phyloP scores from a whole-genome alignment of 495 filamentous ascomycete genomes.

The Cercophora samala region DNA sequence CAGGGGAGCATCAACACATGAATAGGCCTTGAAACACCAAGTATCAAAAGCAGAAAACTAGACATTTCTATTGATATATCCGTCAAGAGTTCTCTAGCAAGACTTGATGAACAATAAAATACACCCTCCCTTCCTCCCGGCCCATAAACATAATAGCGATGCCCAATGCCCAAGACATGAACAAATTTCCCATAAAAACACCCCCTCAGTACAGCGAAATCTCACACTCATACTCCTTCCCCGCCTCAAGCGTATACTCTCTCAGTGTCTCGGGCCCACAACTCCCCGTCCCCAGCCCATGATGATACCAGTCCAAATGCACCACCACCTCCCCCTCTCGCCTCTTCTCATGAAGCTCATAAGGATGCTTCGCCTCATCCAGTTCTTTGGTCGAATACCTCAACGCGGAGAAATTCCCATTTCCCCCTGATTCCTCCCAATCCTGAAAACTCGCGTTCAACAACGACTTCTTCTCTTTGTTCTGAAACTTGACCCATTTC shows the following conservation, averaged over 20 bases:
- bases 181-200: no score
- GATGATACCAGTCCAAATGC: conserved; percentile 58
- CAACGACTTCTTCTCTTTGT: conserved; percentile 30
- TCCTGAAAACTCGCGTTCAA: conserved; percentile 41
- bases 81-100: no score
- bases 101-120: no score
- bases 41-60: no score
- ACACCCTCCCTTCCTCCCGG: no score
- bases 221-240: conserved; percentile 47
- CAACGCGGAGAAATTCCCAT: conserved; percentile 45
- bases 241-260: conserved; percentile 46
- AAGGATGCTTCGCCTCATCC: conserved; percentile 56
- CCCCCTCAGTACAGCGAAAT: conserved; percentile 42
- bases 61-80: no score
- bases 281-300: conserved; percentile 52
- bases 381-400: conserved; percentile 53
- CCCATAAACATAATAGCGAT: no score
- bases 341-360: conserved; percentile 50
- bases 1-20: no score
- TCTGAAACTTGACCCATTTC: conserved; percentile 52
- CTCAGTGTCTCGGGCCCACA: conserved; percentile 52
- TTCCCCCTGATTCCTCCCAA: conserved; percentile 41
- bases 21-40: no score
- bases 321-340: conserved; percentile 54
- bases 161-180: no score